Evolutionary conservation across 768 basidiomycete genomes (phyloP).

Genomic region (Kwoniella botswanensis): DNA sequence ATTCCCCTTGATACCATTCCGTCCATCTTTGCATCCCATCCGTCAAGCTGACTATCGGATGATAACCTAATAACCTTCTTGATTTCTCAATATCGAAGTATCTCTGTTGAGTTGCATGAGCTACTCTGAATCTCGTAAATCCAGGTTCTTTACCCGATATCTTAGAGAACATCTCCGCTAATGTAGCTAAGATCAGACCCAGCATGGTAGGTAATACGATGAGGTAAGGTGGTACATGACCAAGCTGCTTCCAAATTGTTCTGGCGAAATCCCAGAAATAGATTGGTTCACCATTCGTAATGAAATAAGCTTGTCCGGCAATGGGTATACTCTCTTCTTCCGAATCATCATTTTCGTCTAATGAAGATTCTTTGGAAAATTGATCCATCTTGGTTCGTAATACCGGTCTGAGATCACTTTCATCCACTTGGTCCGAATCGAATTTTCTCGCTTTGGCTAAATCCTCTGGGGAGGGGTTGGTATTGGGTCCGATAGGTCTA

Average conservation of each 20-base stretch:
- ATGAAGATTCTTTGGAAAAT: slow-evolving; percentile 61
- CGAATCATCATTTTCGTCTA: slow-evolving; percentile 53
- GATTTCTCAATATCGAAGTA: slow-evolving; percentile 90
- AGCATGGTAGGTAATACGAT: slow-evolving; percentile 67
- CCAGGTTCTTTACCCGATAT: slow-evolving; percentile 77
- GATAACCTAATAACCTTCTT: slow-evolving; percentile 86
- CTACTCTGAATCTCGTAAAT: slow-evolving; percentile 84
- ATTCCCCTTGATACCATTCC: slow-evolving; percentile 45
- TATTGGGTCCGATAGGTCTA: slow-evolving; percentile 81
- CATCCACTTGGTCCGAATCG: slow-evolving; percentile 57
- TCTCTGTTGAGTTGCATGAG: slow-evolving; percentile 75
- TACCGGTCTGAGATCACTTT: slow-evolving; percentile 63
- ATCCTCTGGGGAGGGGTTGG: slow-evolving; percentile 65
- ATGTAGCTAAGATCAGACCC: slow-evolving; percentile 72
- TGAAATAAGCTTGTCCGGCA: slow-evolving; percentile 92
- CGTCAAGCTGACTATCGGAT: slow-evolving; percentile 83
- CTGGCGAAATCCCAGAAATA: slow-evolving; percentile 96
- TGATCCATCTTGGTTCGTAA: slow-evolving; percentile 82
- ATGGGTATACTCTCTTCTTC: slow-evolving; percentile 65
- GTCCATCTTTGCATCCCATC: slow-evolving; percentile 74
- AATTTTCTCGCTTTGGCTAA: slow-evolving; percentile 64
- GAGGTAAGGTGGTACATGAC: slow-evolving; percentile 65
- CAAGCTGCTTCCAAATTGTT: slow-evolving; percentile 68
- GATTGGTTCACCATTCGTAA: slow-evolving; percentile 94
- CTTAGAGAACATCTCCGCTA: slow-evolving; percentile 75